Evolutionary conservation across 441 rosid species (phyloP).

Genomic region (Syzygium malaccense): DNA sequence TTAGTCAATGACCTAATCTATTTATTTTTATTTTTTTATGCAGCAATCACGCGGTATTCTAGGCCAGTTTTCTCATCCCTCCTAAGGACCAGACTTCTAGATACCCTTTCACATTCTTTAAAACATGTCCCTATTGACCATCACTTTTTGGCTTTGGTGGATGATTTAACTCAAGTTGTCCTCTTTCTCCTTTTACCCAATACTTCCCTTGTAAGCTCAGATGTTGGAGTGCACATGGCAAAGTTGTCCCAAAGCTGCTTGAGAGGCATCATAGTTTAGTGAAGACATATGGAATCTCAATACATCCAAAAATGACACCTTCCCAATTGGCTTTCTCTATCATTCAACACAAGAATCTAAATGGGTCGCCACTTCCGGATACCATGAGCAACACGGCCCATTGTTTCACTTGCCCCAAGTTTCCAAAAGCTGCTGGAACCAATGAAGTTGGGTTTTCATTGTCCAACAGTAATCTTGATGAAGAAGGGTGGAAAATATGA

Average conservation of each 20-base stretch:
- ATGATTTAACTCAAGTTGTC: neutral
- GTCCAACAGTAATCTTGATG: neutral
- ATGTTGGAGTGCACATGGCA: neutral
- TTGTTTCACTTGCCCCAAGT: neutral
- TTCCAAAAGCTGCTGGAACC: neutral
- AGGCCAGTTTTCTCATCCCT: neutral
- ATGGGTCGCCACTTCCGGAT: neutral
- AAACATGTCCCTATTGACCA: neutral
- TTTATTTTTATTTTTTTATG: neutral
- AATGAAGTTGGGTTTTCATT: neutral
- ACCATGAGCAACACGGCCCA: neutral
- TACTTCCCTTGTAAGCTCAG: neutral
- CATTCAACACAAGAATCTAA: neutral
- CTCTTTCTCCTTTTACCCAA: neutral
- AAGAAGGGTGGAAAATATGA: neutral
- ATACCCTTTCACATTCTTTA: neutral
- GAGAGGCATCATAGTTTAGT: neutral
- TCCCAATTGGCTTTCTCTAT: neutral
- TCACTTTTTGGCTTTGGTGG: neutral
- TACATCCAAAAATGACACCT: neutral
- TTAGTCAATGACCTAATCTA: neutral
- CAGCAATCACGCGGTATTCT: neutral
- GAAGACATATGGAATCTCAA: neutral
- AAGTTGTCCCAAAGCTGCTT: neutral
- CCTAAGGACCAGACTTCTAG: neutral